Conservation (phyloP, 176 grass and related monocot genomes). For the Avena atlantica region DNA sequence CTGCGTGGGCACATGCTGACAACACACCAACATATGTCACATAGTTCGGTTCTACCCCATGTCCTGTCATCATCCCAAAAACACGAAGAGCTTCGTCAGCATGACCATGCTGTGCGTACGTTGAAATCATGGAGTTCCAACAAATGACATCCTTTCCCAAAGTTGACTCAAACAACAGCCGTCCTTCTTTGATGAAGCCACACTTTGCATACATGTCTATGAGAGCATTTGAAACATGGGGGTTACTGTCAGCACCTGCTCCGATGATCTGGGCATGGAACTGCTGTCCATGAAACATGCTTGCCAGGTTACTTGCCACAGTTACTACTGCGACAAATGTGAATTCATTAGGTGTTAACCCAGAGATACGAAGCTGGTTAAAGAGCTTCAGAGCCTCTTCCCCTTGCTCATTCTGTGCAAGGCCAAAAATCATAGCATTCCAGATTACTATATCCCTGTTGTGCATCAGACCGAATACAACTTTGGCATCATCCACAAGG, state of each 20-base stretch:
- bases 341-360: constrained; percentile 64
- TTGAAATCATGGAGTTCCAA: constrained; percentile 94
- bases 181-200: constrained; percentile 71
- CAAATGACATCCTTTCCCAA: constrained; percentile 61
- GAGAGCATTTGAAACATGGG: constrained; percentile 80
- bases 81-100: constrained; percentile 66
- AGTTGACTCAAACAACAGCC: constrained; percentile 69
- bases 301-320: constrained; percentile 72
- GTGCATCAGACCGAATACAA: constrained; percentile 62
- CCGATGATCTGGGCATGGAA: constrained; percentile 74
- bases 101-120: constrained; percentile 68
- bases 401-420: constrained; percentile 65
- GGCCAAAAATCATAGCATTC: constrained; percentile 88
- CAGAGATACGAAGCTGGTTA: constrained; percentile 48
- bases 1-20: constrained; percentile 81
- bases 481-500: constrained; percentile 64
- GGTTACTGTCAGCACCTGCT: constrained; percentile 56
- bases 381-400: constrained; percentile 80
- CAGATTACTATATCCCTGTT: constrained; percentile 67
- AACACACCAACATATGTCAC: constrained; percentile 78
- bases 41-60: constrained; percentile 71
- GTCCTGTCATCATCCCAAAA: constrained; percentile 64
- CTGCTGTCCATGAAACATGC: constrained; percentile 72
- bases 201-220: constrained; percentile 93
- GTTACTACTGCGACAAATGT: constrained; percentile 81